Percentiles rank a stretch among this genome's conserved stretches.
Evolutionary conservation across 169 alveolate genomes (phyloP).

Genomic region (Cryptosporidium meleagridis): DNA sequence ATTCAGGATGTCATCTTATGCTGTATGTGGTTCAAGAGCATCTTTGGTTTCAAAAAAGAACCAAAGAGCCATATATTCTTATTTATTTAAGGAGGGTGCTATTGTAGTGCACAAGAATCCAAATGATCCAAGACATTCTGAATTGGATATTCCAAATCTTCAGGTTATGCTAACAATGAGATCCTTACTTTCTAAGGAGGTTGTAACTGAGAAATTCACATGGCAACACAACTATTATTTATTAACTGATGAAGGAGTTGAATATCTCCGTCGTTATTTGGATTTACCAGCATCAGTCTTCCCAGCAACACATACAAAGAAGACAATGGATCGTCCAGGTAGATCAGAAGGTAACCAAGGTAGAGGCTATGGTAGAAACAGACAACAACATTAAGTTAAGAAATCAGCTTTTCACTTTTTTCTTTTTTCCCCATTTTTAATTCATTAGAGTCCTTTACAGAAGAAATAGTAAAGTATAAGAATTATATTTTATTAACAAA

Average conservation of each 20-base stretch:
- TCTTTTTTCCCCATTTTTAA: background rate
- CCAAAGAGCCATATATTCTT: conserved; percentile 73
- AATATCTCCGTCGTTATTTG: conserved; percentile 86
- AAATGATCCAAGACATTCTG: conserved; percentile 87
- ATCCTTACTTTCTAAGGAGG: conserved; percentile 87
- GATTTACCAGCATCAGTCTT: conserved; percentile 93
- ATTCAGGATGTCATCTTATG: conserved; percentile 59
- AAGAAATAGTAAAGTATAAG: conserved; percentile 59
- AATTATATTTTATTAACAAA: conserved; percentile 6
- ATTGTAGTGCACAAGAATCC: conserved; percentile 89
- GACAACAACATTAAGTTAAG: conserved; percentile 40
- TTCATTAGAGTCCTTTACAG: background rate
- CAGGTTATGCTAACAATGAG: conserved; percentile 91
- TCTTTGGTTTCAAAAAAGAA: conserved; percentile 71
- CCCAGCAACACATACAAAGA: conserved; percentile 94
- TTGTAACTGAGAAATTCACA: conserved; percentile 90
- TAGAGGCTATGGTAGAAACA: conserved; percentile 71
- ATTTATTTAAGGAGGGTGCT: conserved; percentile 84
- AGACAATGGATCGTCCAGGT: conserved; percentile 71
- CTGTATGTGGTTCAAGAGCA: conserved; percentile 76
- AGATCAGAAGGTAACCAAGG: conserved; percentile 60
- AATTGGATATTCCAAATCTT: conserved; percentile 87
- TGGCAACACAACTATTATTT: conserved; percentile 91
- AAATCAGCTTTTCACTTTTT: background rate
- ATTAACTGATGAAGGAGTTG: conserved; percentile 90